Conservation (phyloP, 768 basidiomycete species). For the Nevesoporus exiguus region DNA sequence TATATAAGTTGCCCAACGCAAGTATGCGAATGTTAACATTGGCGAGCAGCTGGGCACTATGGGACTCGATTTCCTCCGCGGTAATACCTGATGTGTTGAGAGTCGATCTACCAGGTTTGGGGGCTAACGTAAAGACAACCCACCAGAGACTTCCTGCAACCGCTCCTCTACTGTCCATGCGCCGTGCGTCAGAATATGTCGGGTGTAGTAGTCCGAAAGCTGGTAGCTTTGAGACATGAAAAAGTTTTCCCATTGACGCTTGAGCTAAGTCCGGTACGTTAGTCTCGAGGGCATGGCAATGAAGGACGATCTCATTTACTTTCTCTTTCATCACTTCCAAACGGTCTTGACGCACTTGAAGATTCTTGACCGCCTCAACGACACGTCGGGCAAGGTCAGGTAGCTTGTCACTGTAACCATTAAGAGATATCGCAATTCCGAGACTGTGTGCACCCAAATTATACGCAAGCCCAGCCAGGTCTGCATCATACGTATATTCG, state of each 20-base stretch:
- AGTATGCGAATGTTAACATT: conserved; percentile 69
- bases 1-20: conserved; percentile 79
- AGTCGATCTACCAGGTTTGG: not conserved
- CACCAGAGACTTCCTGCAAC: conserved; percentile 69
- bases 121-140: conserved; percentile 28
- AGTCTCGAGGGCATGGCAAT: not conserved
- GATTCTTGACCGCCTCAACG: conserved; percentile 59
- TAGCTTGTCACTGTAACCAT: conserved; percentile 93
- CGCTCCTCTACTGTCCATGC: conserved; percentile 79
- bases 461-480: conserved; percentile 84
- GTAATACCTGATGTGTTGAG: conserved; percentile 54
- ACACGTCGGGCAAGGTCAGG: conserved; percentile 69
- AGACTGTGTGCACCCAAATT: conserved; percentile 57
- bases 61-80: conserved; percentile 61
- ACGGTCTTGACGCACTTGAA: conserved; percentile 66
- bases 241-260: conserved; percentile 83
- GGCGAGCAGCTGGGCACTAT: conserved; percentile 57
- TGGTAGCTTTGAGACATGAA: conserved; percentile 79
- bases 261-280: conserved; percentile 43
- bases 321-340: conserved; percentile 83
- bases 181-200: conserved; percentile 65
- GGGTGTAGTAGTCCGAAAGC: conserved; percentile 71
- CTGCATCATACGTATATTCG: conserved; percentile 91
- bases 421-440: conserved; percentile 63
- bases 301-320: conserved; percentile 38